Conservation (phyloP, 1,284 basidiomycete genomes). For the Ustilago cynodontis region DNA sequence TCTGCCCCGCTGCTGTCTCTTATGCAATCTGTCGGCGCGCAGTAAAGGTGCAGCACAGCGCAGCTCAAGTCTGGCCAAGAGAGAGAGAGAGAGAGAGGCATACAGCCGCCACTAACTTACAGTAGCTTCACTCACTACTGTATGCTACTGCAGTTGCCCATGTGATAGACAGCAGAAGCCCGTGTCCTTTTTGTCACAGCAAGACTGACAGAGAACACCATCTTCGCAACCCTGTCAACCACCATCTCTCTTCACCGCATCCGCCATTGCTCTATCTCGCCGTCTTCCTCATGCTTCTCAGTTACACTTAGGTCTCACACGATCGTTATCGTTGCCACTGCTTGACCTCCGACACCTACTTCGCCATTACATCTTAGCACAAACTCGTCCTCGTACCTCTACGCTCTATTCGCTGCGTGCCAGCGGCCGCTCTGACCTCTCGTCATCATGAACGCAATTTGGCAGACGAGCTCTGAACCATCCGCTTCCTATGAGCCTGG, state of each 20-base stretch:
- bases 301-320: not conserved
- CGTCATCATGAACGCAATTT: not conserved
- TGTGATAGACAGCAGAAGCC: not conserved
- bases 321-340: not conserved
- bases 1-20: not conserved
- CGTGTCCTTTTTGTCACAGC: not conserved
- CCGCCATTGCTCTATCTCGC: not conserved
- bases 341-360: not conserved
- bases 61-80: too few relatives aligned
- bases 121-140: not conserved
- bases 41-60: not conserved
- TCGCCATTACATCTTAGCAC: not conserved
- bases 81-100: not conserved
- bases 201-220: not conserved
- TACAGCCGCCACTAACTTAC: not conserved
- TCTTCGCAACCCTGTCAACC: not conserved
- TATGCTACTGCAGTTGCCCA: not conserved
- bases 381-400: not conserved
- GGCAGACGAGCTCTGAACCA: not conserved
- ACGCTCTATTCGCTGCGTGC: not conserved
- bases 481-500: not conserved
- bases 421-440: not conserved
- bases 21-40: conserved; percentile 6
- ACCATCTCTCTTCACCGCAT: not conserved
- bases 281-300: not conserved